phyloP scores from a whole-genome alignment of 2,329 filamentous ascomycete genomes.

The Arthrobotrys megalospora region DNA sequence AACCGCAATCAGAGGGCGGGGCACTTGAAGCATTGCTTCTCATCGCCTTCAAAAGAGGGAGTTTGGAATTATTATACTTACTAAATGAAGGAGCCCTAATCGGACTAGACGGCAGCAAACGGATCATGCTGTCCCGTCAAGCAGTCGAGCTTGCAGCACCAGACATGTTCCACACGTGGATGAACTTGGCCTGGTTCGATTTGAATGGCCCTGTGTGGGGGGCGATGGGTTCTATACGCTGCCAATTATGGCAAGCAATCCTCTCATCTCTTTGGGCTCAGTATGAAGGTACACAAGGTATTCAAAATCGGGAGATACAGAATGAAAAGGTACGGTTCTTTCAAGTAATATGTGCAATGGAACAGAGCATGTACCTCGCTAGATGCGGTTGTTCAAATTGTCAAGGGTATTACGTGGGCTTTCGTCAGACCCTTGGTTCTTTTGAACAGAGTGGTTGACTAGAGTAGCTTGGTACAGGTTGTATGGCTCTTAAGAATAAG shows the following conservation, averaged over 20 bases:
- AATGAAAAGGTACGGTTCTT: slow-evolving; percentile 8
- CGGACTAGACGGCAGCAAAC: not conserved
- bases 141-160: slow-evolving; percentile 18
- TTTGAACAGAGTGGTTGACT: not conserved
- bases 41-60: slow-evolving; percentile 26
- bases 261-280: not conserved
- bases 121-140: slow-evolving; percentile 14
- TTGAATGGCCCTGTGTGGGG: not conserved
- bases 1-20: not conserved
- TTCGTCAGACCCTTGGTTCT: not conserved
- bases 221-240: slow-evolving; percentile 1
- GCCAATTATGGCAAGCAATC: slow-evolving; percentile 16
- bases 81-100: not conserved
- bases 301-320: not conserved
- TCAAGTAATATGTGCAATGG: not conserved
- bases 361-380: slow-evolving; percentile 3
- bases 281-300: slow-evolving; percentile 1
- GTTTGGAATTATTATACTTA: slow-evolving; percentile 6
- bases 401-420: slow-evolving; percentile 1
- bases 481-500: too few species aligned
- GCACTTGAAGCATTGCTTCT: slow-evolving; percentile 8
- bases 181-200: slow-evolving; percentile 23
- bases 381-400: slow-evolving; percentile 13
- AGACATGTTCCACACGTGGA: slow-evolving; percentile 14
- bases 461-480: not conserved